A percentile compares a stretch with the other conserved stretches of the same genome.
Evolutionary conservation across 2,329 filamentous ascomycete species (phyloP).

Genomic region (Xylariaceae sp.): DNA sequence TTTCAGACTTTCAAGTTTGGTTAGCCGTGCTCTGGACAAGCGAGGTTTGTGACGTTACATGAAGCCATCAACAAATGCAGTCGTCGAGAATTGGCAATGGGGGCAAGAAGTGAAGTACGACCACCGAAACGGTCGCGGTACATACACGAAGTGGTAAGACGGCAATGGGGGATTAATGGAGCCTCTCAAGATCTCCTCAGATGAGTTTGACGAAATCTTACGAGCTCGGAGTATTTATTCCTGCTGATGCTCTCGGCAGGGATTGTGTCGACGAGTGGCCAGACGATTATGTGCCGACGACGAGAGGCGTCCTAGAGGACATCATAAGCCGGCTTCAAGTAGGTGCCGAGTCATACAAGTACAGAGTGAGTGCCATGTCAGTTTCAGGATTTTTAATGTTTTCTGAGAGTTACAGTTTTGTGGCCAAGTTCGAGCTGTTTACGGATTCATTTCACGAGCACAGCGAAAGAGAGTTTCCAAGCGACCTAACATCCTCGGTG

Average conservation of each 20-base stretch:
- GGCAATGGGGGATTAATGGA: constrained; percentile 3
- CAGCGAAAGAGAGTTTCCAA: no score
- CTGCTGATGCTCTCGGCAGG: constrained; percentile 1
- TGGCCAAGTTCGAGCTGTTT: no score
- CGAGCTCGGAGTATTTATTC: no score
- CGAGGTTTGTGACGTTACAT: constrained; percentile 28
- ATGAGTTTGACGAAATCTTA: constrained; percentile 1
- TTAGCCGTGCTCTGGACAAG: constrained; percentile 3
- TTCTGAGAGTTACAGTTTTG: no score
- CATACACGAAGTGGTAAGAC: constrained; percentile 3
- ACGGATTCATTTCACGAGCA: no score
- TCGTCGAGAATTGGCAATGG: not conserved
- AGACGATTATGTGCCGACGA: not conserved
- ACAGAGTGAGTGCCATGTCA: no score
- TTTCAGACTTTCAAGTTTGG: constrained; percentile 2
- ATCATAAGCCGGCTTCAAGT: not conserved
- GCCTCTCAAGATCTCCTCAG: constrained; percentile 4
- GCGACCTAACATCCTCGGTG: no score
- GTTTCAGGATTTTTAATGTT: no score
- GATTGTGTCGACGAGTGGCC: not conserved
- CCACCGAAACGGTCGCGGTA: not conserved
- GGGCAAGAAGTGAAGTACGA: not conserved
- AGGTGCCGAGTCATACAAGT: no score
- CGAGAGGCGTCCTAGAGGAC: not conserved
- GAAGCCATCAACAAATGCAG: constrained; percentile 12